Conservation (phyloP, 352 stramenopile species). For the Globisporangium barbulae region DNA sequence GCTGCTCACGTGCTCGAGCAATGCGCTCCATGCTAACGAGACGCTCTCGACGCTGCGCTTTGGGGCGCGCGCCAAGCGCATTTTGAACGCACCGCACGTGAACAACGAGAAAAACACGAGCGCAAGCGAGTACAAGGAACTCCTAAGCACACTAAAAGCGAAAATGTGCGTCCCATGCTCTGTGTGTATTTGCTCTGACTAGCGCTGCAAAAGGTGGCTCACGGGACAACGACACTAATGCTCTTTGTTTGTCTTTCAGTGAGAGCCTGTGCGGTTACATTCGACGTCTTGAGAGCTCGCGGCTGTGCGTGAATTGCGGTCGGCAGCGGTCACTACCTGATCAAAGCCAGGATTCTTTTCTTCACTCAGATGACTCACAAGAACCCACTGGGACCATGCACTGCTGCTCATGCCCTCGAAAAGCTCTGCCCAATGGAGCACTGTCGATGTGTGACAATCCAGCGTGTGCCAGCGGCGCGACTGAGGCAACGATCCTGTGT, state of each 20-base stretch:
- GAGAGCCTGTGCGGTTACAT: slow-evolving; percentile 59
- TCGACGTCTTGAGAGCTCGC: slow-evolving; percentile 32
- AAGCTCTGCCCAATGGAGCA: background rate
- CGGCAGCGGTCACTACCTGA: background rate
- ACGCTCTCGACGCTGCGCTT: slow-evolving; percentile 90
- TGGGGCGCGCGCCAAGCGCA: slow-evolving; percentile 82
- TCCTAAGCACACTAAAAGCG: slow-evolving; percentile 45
- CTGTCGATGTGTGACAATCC: background rate
- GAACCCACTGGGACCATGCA: background rate
- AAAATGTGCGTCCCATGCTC: slow-evolving; percentile 42
- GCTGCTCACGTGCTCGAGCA: slow-evolving; percentile 57
- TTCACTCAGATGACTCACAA: background rate
- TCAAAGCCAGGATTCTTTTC: background rate
- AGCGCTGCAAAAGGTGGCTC: background rate
- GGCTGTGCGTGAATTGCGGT: slow-evolving; percentile 12
- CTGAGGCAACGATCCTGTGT: background rate
- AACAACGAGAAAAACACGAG: slow-evolving; percentile 51
- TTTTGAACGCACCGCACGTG: slow-evolving; percentile 64
- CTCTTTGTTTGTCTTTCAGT: slow-evolving; percentile 18
- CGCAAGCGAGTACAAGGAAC: slow-evolving; percentile 18
- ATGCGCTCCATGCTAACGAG: slow-evolving; percentile 41
- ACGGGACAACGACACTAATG: background rate
- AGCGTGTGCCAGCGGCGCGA: background rate
- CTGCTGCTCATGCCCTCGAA: background rate
- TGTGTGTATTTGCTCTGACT: background rate